Evolutionary conservation across 148 eudicot species (phyloP), one percentile per base, ranked within the genome.

Genomic region (Selenicereus undatus): DNA sequence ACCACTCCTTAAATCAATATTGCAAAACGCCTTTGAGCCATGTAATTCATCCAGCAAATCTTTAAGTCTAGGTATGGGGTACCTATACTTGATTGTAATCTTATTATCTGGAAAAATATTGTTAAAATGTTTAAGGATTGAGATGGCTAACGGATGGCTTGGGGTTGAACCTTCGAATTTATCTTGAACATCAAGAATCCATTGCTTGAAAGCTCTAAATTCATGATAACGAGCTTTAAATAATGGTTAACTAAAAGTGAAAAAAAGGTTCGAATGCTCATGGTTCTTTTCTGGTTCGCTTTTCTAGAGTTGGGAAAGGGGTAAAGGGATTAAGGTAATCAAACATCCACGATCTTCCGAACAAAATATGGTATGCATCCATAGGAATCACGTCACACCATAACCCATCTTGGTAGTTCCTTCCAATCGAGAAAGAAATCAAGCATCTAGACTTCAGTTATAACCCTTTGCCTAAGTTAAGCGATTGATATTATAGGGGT

Each of bases 321-420:
- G 36, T 3, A 32, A n/a, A 17, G 32, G 82, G 16, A 26, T 7
- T 22, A 72, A 51, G 20, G 51, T 71, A 16, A 71, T n/a, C 77
- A 73, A 56, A 80, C 11, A 72, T 64, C 71, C 76, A 56, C 4
- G 76, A 56, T 42, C 77, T 54, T 2, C 76, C 71, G 1, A 80
- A 30, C 11, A 71, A 22, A 22, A 80, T 54, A 14, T 80, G 77
- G 24, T 70, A 80, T 20, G 82, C 70, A 73, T 80, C 71, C 77
- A 58, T 80, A 10, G 70, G 5, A 17, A 80, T 70, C 3, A 80
- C 24, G 22, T 73, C 54, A 26, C 77, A 56, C 71, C 54, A 58
- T 0, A 72, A 69, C 11, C 73, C 39, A 18, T 80, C 71, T 22
- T 14, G 2, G 8, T 78, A 78, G 5, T n/a, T 43, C 8, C 1